phyloP scores from a whole-genome alignment of 2,329 filamentous ascomycete species.

The Fusarium napiforme region DNA sequence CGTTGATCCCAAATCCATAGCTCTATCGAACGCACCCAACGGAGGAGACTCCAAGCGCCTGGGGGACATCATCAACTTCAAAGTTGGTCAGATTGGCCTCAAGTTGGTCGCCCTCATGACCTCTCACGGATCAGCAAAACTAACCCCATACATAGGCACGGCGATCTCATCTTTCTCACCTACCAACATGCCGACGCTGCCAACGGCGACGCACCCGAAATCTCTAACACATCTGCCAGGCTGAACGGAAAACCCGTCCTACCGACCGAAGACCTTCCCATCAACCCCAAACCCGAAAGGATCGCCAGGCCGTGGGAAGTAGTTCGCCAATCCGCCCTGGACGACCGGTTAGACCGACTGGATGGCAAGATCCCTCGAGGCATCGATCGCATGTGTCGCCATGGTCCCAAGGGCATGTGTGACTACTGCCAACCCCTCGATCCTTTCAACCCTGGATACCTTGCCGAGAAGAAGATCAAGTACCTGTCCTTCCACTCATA shows the following conservation, averaged over 20 bases:
- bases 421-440: slow-evolving; percentile 98
- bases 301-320: slow-evolving; percentile 77
- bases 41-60: slow-evolving; percentile 68
- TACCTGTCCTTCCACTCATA: slow-evolving; percentile 97
- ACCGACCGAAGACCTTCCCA: slow-evolving; percentile 73
- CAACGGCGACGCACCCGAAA: slow-evolving; percentile 45
- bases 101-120: slow-evolving; percentile 55
- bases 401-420: slow-evolving; percentile 98
- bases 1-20: slow-evolving; percentile 69
- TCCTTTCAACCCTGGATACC: slow-evolving; percentile 88
- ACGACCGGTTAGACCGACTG: slow-evolving; percentile 85
- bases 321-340: slow-evolving; percentile 86
- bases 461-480: slow-evolving; percentile 97
- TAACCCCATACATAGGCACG: slow-evolving; percentile 65
- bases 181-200: slow-evolving; percentile 71
- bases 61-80: slow-evolving; percentile 66
- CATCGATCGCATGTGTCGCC: slow-evolving; percentile 91
- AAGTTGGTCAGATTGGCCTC: slow-evolving; percentile 69
- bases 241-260: slow-evolving; percentile 83
- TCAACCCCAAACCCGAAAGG: slow-evolving; percentile 74
- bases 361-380: slow-evolving; percentile 88
- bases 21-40: slow-evolving; percentile 69
- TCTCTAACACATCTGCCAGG: slow-evolving; percentile 66
- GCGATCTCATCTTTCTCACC: slow-evolving; percentile 88
- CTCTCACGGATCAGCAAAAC: background rate